phyloP scores from a whole-genome alignment of 768 basidiomycete genomes.

The Boletus rubroflammeus region DNA sequence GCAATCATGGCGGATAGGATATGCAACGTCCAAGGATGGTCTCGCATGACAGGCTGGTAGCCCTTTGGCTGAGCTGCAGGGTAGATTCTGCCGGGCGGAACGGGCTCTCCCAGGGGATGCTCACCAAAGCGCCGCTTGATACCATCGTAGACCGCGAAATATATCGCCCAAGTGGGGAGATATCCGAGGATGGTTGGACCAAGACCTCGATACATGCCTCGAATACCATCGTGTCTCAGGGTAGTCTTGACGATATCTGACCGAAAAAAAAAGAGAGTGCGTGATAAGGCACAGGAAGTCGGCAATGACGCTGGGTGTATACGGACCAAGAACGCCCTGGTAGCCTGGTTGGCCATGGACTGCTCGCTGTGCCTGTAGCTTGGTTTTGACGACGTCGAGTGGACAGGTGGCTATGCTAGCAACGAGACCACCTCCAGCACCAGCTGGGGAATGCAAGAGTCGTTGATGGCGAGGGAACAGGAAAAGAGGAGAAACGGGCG shows the following conservation, averaged over 20 bases:
- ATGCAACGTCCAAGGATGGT: conserved; percentile 84
- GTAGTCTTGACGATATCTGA: conserved; percentile 57
- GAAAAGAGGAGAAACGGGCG: conserved; percentile 20
- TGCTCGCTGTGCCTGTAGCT: conserved; percentile 88
- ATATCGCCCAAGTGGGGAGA: conserved; percentile 98
- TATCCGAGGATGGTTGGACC: conserved; percentile 96
- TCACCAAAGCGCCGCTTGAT: conserved; percentile 84
- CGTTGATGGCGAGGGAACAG: neutral
- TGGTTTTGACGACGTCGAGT: conserved; percentile 96
- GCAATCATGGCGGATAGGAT: conserved; percentile 95
- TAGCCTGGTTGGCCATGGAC: conserved; percentile 69
- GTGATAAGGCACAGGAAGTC: conserved; percentile 17
- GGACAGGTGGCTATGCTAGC: conserved; percentile 95
- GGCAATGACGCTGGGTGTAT: neutral
- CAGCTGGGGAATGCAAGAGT: conserved; percentile 48
- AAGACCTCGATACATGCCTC: conserved; percentile 93
- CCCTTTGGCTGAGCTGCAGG: conserved; percentile 84
- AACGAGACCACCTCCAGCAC: conserved; percentile 92
- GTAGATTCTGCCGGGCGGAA: conserved; percentile 51
- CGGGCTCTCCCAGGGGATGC: conserved; percentile 44
- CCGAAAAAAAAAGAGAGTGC: neutral
- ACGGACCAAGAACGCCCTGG: conserved; percentile 70
- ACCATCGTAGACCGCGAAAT: conserved; percentile 96
- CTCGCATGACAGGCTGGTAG: conserved; percentile 74
- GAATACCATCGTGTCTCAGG: conserved; percentile 64